These are phyloP conservation scores for Meira nashicola DNA, from an alignment of 1,284 basidiomycete species.

Conservation along the genomic window DNA sequence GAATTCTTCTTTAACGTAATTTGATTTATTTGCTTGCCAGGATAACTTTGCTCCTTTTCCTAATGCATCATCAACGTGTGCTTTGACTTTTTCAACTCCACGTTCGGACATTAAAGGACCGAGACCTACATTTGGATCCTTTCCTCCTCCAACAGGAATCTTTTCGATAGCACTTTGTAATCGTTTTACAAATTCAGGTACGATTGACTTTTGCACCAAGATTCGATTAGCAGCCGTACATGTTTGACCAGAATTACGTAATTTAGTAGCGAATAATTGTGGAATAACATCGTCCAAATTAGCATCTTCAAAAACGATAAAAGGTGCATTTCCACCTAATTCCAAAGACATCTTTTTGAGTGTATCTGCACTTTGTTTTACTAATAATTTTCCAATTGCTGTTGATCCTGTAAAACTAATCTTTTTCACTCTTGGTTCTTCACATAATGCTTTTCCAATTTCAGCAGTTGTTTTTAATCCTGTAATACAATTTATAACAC, in stretches of 20 bases:
- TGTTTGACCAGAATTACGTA: slow-evolving; percentile 24
- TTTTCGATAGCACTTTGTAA: slow-evolving; percentile 73
- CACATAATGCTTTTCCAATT: neutral
- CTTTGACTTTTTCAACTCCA: slow-evolving; percentile 78
- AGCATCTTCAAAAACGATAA: slow-evolving; percentile 34
- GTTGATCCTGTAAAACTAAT: slow-evolving; percentile 57
- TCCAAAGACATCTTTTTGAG: slow-evolving; percentile 72
- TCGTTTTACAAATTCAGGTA: slow-evolving; percentile 76
- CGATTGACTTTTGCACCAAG: slow-evolving; percentile 63
- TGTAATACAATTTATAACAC: slow-evolving; percentile 61
- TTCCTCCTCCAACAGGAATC: slow-evolving; percentile 86
- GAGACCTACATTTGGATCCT: slow-evolving; percentile 70
- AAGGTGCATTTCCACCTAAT: slow-evolving; percentile 85
- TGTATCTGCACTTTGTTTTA: slow-evolving; percentile 71
- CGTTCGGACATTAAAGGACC: slow-evolving; percentile 86
- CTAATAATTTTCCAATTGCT: slow-evolving; percentile 80
- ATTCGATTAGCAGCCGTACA: slow-evolving; percentile 40
- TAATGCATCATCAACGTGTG: slow-evolving; percentile 81
- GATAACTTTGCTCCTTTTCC: slow-evolving; percentile 75
- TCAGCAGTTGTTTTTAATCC: slow-evolving; percentile 54
- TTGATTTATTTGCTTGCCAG: slow-evolving; percentile 56
- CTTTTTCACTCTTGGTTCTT: slow-evolving; percentile 60
- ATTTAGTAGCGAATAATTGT: slow-evolving; percentile 55
- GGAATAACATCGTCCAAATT: slow-evolving; percentile 3
- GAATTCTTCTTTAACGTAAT: slow-evolving; percentile 65